Percentiles rank a stretch among this genome's conserved stretches.
These are phyloP conservation scores for Pseudocercospora pini-densiflorae DNA, from an alignment of 2,329 filamentous ascomycete species.

Conservation along the genomic window DNA sequence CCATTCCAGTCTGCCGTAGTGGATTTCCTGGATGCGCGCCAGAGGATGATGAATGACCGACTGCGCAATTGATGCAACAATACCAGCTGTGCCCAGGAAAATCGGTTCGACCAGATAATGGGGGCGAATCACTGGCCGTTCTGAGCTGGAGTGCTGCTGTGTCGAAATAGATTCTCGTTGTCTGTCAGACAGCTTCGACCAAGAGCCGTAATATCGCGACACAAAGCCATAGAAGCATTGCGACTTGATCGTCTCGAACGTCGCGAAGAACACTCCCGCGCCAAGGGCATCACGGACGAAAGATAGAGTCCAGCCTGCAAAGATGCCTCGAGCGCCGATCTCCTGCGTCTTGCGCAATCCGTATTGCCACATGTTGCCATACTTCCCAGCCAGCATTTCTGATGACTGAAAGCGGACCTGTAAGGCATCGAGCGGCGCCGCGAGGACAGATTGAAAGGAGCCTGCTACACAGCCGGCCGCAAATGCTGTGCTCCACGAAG, in stretches of 20 bases:
- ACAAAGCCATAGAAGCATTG: slow-evolving; percentile 75
- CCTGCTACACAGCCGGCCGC: slow-evolving; percentile 73
- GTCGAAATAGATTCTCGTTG: slow-evolving; percentile 39
- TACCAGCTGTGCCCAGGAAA: slow-evolving; percentile 71
- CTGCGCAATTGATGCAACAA: slow-evolving; percentile 69
- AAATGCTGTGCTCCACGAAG: slow-evolving; percentile 66
- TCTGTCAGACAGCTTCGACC: slow-evolving; percentile 39
- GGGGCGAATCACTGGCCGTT: slow-evolving; percentile 64
- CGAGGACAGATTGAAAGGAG: slow-evolving; percentile 70
- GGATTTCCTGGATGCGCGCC: slow-evolving; percentile 70
- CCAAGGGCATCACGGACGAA: slow-evolving; percentile 73
- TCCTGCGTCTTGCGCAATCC: slow-evolving; percentile 68
- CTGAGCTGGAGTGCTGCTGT: slow-evolving; percentile 26
- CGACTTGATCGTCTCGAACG: slow-evolving; percentile 76
- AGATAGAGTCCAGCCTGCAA: slow-evolving; percentile 72
- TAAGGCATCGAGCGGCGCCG: slow-evolving; percentile 75
- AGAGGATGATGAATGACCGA: slow-evolving; percentile 74
- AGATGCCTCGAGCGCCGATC: slow-evolving; percentile 73
- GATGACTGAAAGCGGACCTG: slow-evolving; percentile 72
- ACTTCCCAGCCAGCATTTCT: slow-evolving; percentile 63
- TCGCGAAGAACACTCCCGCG: slow-evolving; percentile 73
- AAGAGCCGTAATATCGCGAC: slow-evolving; percentile 67
- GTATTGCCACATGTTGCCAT: slow-evolving; percentile 71
- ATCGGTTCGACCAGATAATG: slow-evolving; percentile 76
- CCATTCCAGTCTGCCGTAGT: slow-evolving; percentile 74